Evolutionary conservation across 83 land plant species (phyloP).

Genomic region (Picea abies): DNA sequence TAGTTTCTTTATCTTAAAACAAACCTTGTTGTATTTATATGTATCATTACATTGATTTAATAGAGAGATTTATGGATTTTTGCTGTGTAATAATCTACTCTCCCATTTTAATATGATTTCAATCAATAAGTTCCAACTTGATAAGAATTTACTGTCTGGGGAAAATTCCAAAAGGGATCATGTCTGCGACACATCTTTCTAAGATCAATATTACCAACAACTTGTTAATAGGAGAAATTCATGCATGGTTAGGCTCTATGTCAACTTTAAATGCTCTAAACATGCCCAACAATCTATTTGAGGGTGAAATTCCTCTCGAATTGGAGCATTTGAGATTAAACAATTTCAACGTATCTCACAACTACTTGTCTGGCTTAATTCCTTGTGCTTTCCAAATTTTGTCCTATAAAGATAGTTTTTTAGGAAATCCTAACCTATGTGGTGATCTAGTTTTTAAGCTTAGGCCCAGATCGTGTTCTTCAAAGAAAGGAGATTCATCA

Average conservation of each 20-base stretch:
- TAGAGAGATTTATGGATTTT: no score
- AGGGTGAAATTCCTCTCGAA: constrained; percentile 26
- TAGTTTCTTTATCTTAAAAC: no score
- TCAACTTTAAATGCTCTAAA: neutral
- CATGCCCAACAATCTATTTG: constrained; percentile 18
- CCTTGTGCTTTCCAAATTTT: neutral
- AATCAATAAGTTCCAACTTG: no score
- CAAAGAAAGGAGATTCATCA: no score
- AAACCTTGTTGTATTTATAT: no score
- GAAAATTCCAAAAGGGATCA: no score
- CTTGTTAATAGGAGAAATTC: constrained; percentile 8
- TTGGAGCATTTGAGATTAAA: constrained; percentile 4
- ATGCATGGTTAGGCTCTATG: no score
- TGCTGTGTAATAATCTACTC: no score
- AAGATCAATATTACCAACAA: neutral
- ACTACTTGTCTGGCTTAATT: constrained; percentile 21
- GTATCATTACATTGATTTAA: no score
- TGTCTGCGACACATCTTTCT: no score
- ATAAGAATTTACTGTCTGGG: no score
- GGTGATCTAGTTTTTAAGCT: neutral
- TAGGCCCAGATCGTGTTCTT: neutral
- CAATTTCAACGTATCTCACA: constrained; percentile 26
- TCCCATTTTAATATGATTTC: no score
- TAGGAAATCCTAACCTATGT: neutral
- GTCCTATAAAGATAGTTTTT: neutral